Conservation (phyloP, 805 yeast species). For the Ogataea ganodermae region DNA sequence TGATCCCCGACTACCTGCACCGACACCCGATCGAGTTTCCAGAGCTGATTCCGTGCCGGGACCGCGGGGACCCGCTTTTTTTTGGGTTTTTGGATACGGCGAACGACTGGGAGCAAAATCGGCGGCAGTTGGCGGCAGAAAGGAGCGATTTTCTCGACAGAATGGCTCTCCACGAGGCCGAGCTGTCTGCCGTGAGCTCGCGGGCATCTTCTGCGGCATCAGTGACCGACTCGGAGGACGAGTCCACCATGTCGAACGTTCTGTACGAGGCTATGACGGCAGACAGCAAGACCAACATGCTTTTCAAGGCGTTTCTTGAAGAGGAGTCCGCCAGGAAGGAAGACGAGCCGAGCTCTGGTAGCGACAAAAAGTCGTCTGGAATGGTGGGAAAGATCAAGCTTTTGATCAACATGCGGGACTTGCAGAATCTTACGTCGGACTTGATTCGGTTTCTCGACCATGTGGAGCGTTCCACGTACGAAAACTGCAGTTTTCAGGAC, state of each 20-base stretch:
- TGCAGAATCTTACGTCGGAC: constrained; percentile 65
- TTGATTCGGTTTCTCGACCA: constrained; percentile 51
- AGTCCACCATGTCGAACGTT: constrained; percentile 13
- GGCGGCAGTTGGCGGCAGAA: constrained; percentile 7
- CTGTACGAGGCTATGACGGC: constrained; percentile 21
- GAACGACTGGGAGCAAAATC: constrained; percentile 24
- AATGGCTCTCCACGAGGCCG: constrained; percentile 11
- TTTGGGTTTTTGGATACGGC: constrained; percentile 37
- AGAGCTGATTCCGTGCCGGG: constrained; percentile 44
- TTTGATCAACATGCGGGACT: constrained; percentile 66
- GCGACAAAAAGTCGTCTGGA: constrained; percentile 14
- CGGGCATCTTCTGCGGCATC: constrained; percentile 10
- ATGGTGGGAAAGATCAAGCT: constrained; percentile 39
- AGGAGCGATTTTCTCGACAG: constrained; percentile 15
- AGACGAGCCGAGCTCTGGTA: constrained; percentile 7
- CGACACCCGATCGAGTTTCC: constrained; percentile 63
- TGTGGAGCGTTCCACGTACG: constrained; percentile 56
- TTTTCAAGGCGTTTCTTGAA: constrained; percentile 19
- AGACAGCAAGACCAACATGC: constrained; percentile 16
- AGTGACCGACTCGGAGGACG: constrained; percentile 21
- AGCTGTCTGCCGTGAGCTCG: constrained; percentile 17
- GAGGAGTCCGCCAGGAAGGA: constrained; percentile 11
- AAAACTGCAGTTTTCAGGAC: constrained; percentile 69
- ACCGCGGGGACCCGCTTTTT: constrained; percentile 53
- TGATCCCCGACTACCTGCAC: constrained; percentile 69